Conservation (phyloP, 176 grass and related monocot genomes). For the Carex myosuroides region DNA sequence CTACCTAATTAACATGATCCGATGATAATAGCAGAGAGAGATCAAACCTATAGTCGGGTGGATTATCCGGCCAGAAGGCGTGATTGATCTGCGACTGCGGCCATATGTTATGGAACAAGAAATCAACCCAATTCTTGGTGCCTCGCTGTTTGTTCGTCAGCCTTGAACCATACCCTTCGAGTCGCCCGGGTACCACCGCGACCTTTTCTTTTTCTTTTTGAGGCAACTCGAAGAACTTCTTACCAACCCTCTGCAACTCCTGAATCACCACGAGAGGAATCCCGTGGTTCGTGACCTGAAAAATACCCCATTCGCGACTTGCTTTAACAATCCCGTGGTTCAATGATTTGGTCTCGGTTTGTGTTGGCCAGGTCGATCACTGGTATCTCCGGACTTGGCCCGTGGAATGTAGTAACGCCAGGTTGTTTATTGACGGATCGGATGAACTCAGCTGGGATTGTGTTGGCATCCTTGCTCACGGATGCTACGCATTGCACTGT, state of each 20-base stretch:
- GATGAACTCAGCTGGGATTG: slow-evolving; percentile 46
- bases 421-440: slow-evolving; percentile 45
- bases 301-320: slow-evolving; percentile 56
- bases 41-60: slow-evolving; percentile 29
- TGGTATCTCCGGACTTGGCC: slow-evolving; percentile 34
- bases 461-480: not conserved
- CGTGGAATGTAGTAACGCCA: slow-evolving; percentile 36
- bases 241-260: slow-evolving; percentile 61
- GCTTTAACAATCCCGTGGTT: slow-evolving; percentile 28
- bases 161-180: slow-evolving; percentile 55
- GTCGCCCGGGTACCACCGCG: slow-evolving; percentile 28
- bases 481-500: slow-evolving; percentile 43
- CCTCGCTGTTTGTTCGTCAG: not conserved
- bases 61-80: slow-evolving; percentile 43
- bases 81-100: slow-evolving; percentile 33
- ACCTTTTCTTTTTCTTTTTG: slow-evolving; percentile 50
- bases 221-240: slow-evolving; percentile 67
- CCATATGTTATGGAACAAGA: slow-evolving; percentile 67
- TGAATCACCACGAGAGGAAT: slow-evolving; percentile 29
- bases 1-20: no score
- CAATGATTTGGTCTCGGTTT: not conserved
- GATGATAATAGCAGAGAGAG: not conserved
- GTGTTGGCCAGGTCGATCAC: slow-evolving; percentile 45
- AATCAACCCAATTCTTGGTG: slow-evolving; percentile 53
- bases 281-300: slow-evolving; percentile 72